Evolutionary conservation across 2,329 filamentous ascomycete species (phyloP).

Genomic region (Thielaviopsis populi): DNA sequence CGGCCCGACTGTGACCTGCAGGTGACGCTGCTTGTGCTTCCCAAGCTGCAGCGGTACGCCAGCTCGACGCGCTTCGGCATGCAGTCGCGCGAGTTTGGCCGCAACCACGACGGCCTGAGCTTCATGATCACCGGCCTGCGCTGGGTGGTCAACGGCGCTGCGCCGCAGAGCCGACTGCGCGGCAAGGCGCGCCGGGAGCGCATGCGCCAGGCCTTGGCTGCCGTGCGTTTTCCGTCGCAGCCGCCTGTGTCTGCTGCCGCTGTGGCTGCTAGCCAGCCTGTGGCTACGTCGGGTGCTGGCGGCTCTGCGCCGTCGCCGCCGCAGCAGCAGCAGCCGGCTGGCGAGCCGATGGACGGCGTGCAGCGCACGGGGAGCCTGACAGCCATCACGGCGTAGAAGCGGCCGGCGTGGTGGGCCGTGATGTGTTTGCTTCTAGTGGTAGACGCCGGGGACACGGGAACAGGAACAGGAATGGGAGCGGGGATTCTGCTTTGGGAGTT

Average conservation of each 20-base stretch:
- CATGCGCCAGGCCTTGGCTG: constrained; percentile 40
- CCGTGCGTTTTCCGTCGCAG: constrained; percentile 24
- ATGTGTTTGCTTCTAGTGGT: not conserved
- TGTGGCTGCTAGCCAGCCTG: not conserved
- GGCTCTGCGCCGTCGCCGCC: no score
- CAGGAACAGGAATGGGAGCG: constrained; percentile 20
- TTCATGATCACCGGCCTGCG: constrained; percentile 70
- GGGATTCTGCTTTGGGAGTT: not conserved
- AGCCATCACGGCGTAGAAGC: constrained; percentile 20
- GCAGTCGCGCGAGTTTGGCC: constrained; percentile 64
- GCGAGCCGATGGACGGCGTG: constrained; percentile 23
- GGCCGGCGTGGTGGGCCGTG: constrained; percentile 18
- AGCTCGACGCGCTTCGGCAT: constrained; percentile 66
- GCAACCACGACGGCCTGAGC: constrained; percentile 70
- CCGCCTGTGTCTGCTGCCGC: not conserved
- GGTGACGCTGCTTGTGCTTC: constrained; percentile 72
- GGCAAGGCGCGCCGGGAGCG: constrained; percentile 41
- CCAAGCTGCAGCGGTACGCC: constrained; percentile 60
- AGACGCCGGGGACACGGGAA: not conserved
- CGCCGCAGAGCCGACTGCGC: constrained; percentile 39
- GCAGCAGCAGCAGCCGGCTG: no score
- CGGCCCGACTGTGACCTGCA: constrained; percentile 64
- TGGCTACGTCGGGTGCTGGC: no score
- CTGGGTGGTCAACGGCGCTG: constrained; percentile 67
- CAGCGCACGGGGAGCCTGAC: constrained; percentile 19